These are phyloP conservation scores for Capsicum chinense DNA, from an alignment of 257 asterid species.

Conservation along the genomic window DNA sequence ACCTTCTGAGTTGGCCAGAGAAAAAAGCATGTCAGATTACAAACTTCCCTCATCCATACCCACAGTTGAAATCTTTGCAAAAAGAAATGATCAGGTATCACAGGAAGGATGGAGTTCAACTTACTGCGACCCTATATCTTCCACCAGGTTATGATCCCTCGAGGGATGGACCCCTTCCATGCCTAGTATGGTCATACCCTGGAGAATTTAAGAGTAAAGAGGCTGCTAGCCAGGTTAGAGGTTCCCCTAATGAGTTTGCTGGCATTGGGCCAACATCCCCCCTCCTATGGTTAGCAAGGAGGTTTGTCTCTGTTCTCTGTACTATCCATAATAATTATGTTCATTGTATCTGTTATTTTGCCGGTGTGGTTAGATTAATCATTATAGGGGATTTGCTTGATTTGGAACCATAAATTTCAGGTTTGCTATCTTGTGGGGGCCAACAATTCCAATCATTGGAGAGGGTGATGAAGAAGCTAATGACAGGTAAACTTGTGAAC, in stretches of 20 bases:
- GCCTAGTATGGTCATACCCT: conserved; percentile 99
- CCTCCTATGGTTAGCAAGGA: conserved; percentile 93
- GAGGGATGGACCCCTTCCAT: conserved; percentile 96
- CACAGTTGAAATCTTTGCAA: conserved; percentile 83
- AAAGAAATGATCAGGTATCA: conserved; percentile 95
- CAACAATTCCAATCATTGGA: conserved; percentile 96
- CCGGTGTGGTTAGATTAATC: conserved; percentile 27
- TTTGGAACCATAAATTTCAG: conserved; percentile 45
- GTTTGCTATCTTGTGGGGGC: conserved; percentile 91
- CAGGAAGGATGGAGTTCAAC: conserved; percentile 97
- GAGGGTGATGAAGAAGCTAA: conserved; percentile 99
- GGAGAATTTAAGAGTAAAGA: conserved; percentile 99
- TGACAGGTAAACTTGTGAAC: conserved; percentile 65
- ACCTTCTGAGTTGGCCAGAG: conserved; percentile 82
- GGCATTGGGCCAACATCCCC: conserved; percentile 97
- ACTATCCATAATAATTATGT: conserved; percentile 27
- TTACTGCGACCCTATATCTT: conserved; percentile 88
- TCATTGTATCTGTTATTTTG: conserved; percentile 25
- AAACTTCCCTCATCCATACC: conserved; percentile 95
- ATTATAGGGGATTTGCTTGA: conserved; percentile 18
- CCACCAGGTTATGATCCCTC: conserved; percentile 92
- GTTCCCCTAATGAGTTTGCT: conserved; percentile 97
- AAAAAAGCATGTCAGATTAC: conserved; percentile 84
- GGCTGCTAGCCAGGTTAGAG: conserved; percentile 99
- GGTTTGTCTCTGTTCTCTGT: conserved; percentile 51